phyloP scores from a whole-genome alignment of 2,329 filamentous ascomycete species.

The Diaporthe citrichinensis region DNA sequence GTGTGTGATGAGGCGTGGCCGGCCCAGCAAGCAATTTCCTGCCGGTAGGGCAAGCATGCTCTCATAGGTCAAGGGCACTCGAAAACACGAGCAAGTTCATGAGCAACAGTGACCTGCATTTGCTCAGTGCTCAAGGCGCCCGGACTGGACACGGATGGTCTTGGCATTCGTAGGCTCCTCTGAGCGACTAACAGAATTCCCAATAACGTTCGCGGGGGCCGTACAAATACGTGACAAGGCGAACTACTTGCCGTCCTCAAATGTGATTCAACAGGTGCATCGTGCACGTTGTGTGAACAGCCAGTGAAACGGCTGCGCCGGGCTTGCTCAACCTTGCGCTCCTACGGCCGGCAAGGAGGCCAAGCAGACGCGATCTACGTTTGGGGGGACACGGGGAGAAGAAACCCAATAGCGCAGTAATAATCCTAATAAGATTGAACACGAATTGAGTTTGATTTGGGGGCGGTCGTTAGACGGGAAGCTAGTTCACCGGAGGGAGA shows the following conservation, averaged over 20 bases:
- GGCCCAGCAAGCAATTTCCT: not conserved
- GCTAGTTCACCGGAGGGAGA: constrained; percentile 3
- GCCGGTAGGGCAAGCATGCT: not conserved
- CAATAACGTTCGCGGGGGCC: not conserved
- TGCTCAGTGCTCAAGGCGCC: not conserved
- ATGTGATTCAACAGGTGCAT: not conserved
- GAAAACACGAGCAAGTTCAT: not conserved
- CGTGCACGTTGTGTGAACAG: not conserved
- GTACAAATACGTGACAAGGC: not conserved
- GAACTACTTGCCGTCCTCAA: not conserved
- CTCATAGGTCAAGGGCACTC: not conserved
- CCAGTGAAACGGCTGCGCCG: constrained; percentile 11
- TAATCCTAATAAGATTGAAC: not conserved
- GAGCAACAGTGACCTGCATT: not conserved
- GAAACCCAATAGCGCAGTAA: not conserved
- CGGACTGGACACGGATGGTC: not conserved
- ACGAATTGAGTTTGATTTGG: constrained; percentile 25
- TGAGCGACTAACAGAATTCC: not conserved
- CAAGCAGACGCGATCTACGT: not conserved
- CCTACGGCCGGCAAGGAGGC: not conserved
- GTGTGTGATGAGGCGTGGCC: not conserved
- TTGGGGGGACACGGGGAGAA: not conserved
- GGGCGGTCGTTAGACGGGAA: constrained; percentile 1
- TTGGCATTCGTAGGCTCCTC: not conserved
- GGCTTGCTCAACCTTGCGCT: not conserved